phyloP scores from a whole-genome alignment of 1,139 yeast genomes.

The Yamadazyma trypodendri region DNA sequence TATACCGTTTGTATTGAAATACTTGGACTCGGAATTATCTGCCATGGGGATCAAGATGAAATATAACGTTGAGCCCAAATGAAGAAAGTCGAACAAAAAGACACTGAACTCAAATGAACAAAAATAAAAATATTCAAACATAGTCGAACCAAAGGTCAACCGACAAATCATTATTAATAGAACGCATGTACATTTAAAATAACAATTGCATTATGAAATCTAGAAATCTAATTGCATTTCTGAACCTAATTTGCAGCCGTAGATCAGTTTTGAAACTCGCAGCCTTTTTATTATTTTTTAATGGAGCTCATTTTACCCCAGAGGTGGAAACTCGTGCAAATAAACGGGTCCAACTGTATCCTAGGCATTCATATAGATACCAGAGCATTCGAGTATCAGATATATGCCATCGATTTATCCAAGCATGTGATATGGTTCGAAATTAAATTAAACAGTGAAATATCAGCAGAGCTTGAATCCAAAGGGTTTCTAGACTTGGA shows the following conservation, averaged over 20 bases:
- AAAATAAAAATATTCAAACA: too few species aligned
- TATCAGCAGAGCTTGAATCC: constrained; percentile 18
- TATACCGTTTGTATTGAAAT: constrained; percentile 93
- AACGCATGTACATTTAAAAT: constrained; percentile 10
- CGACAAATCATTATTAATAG: background rate
- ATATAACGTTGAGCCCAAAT: constrained; percentile 67
- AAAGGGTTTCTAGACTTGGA: constrained; percentile 27
- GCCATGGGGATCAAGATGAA: constrained; percentile 98
- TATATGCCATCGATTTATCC: constrained; percentile 7
- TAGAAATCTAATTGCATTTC: too few species aligned
- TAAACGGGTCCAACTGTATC: constrained; percentile 2
- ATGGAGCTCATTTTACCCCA: constrained; percentile 3
- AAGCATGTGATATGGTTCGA: constrained; percentile 15
- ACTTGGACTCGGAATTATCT: constrained; percentile 89
- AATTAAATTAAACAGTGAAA: constrained; percentile 11
- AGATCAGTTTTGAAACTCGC: background rate
- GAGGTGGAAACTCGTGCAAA: constrained; percentile 3
- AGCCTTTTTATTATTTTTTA: background rate
- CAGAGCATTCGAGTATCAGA: constrained; percentile 2
- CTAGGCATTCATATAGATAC: constrained; percentile 6
- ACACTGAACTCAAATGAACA: background rate
- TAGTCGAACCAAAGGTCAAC: too few species aligned
- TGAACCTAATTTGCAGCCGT: background rate
- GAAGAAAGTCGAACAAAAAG: constrained; percentile 13
- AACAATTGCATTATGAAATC: constrained; percentile 12